Evolutionary conservation across 495 filamentous ascomycete species (phyloP), one percentile per base, ranked within the genome.

Genomic region (Cenococcum geophilum): DNA sequence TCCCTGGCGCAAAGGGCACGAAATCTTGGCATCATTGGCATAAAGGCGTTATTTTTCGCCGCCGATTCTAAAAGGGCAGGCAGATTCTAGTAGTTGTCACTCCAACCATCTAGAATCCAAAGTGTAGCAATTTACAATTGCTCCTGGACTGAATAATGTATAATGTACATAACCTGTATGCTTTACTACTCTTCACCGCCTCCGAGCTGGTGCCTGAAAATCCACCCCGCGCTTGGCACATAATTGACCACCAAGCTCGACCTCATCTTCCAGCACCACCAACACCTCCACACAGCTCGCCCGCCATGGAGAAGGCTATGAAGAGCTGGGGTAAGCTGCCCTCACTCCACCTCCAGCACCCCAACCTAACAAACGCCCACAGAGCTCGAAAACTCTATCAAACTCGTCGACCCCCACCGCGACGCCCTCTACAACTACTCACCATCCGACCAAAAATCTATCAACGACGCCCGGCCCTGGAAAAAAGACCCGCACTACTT

Each of bases 361-460:
- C 37, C 22, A 18, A 6, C 4, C 59, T 50, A 35, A 42, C n/a
- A 14, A n/a, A 27, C 2, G 25, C 23, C 23, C 57, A 42, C 68
- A 96, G 93, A 97, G 80, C 86, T 95, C 64, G 89, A 93, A 73
- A 96, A 95, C 75, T 82, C 83, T 42, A 77, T 95, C 76, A 78
- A 83, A 66, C 82, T 97, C 21, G 87, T 95, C 60, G 90, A 97
- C 72, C 83, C 88, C 57, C 80, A 81, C 59, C 88, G 89, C 59
- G 95, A 99, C 72, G 89, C 91, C 40, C 89, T 97, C 66, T 99
- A 97, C 77, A 76, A 78, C 70, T 96, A 95, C 76, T 79, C 89
- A 61, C 72, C 77, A 59, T 77, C 73, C 11, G 82, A 83, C 36
- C 87, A 92, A 66, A 85, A 83, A 68, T 74, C 78, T 51, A 73